These are phyloP conservation scores for Udeniomyces megalosporus DNA, from an alignment of 768 basidiomycete genomes.

Conservation along the genomic window DNA sequence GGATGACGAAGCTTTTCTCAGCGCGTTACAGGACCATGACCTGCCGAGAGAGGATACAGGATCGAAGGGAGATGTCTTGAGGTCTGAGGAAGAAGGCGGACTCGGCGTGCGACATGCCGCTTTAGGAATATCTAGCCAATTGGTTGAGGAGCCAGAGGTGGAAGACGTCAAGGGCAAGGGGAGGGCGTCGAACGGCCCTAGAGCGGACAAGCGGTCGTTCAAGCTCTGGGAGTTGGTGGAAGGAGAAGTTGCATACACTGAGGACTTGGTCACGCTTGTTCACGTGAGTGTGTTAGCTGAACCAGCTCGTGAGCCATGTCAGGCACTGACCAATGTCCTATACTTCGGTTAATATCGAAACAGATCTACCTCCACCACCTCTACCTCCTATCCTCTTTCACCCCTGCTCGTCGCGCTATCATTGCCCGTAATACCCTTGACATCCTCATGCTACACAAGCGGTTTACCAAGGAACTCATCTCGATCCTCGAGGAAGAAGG, in stretches of 20 bases:
- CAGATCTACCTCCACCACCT: constrained; percentile 24
- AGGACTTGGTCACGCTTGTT: constrained; percentile 14
- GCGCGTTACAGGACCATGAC: too few species aligned
- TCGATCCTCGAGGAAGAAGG: constrained; percentile 26
- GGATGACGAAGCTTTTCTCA: too few species aligned
- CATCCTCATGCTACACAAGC: constrained; percentile 19
- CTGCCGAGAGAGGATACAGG: too few species aligned
- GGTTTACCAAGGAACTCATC: constrained; percentile 25
- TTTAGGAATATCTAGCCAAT: too few species aligned
- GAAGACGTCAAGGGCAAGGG: too few species aligned
- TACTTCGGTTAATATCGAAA: too few species aligned
- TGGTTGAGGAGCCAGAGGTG: too few species aligned
- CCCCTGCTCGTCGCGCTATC: constrained; percentile 12
- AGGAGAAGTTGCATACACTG: constrained; percentile 12
- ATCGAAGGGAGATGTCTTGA: too few species aligned
- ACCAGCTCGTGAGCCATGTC: not conserved
- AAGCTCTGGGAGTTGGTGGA: constrained; percentile 15
- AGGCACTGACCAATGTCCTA: not conserved
- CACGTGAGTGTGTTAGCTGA: not conserved
- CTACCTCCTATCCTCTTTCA: constrained; percentile 18
- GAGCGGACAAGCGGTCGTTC: constrained; percentile 2
- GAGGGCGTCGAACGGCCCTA: too few species aligned
- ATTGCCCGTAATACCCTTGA: constrained; percentile 18
- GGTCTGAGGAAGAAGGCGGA: too few species aligned
- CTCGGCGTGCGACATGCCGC: too few species aligned